Evolutionary conservation across 306 rosid genomes (phyloP).

Genomic region (Castanea crenata): DNA sequence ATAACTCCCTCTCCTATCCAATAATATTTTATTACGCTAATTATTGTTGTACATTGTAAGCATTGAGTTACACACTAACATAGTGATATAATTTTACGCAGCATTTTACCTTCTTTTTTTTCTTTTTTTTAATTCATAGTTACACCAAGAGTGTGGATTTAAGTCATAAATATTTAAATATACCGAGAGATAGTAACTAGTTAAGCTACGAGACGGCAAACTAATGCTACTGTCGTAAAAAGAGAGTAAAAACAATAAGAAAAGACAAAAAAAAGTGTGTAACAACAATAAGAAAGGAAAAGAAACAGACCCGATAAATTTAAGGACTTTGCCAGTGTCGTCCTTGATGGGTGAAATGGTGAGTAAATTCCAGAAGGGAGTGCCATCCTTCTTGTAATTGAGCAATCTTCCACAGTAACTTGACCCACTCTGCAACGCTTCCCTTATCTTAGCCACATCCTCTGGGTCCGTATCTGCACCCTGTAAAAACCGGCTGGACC

Average conservation of each 20-base stretch:
- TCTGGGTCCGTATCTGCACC: constrained; percentile 77
- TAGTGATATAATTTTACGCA: too few relatives aligned
- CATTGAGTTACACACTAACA: too few relatives aligned
- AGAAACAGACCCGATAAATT: constrained; percentile 76
- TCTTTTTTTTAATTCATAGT: too few relatives aligned
- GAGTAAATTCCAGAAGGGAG: constrained; percentile 90
- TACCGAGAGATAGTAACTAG: too few relatives aligned
- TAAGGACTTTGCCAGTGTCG: constrained; percentile 70
- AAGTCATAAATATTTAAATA: too few relatives aligned
- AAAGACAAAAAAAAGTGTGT: background rate
- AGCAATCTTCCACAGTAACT: constrained; percentile 84
- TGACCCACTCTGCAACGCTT: constrained; percentile 44
- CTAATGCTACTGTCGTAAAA: background rate
- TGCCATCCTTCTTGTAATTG: constrained; percentile 95
- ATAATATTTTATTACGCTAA: too few relatives aligned
- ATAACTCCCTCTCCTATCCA: too few relatives aligned
- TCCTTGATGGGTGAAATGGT: constrained; percentile 90
- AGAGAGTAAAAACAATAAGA: background rate
- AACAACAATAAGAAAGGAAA: background rate
- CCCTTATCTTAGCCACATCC: constrained; percentile 80
- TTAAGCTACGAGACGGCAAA: too few relatives aligned
- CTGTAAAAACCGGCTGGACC: constrained; percentile 85
- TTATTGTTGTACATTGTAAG: too few relatives aligned
- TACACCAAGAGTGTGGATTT: too few relatives aligned
- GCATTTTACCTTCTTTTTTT: too few relatives aligned